A percentile compares a stretch with the other conserved stretches of the same genome.
phyloP scores from a whole-genome alignment of 129 eudicot species.

The Dittrichia graveolens region DNA sequence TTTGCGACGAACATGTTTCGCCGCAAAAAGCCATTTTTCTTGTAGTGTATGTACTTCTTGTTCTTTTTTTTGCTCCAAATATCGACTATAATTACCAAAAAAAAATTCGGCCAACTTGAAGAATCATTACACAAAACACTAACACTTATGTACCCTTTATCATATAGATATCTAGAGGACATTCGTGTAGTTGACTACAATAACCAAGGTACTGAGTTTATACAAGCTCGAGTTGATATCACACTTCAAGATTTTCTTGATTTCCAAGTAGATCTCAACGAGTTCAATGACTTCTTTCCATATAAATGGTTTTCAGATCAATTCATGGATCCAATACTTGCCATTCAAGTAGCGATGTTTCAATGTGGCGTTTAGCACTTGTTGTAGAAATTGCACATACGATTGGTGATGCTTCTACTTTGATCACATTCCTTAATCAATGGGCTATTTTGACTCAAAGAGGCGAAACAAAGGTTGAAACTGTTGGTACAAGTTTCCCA shows the following conservation, averaged over 20 bases:
- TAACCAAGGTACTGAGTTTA: slow-evolving; percentile 4
- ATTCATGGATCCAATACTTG: slow-evolving; percentile 13
- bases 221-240: neutral
- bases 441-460: neutral
- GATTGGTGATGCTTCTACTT: slow-evolving; percentile 13
- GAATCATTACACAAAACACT: too few species aligned
- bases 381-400: slow-evolving; percentile 16
- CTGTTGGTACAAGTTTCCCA: neutral
- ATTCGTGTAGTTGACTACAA: neutral
- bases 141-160: neutral
- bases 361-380: slow-evolving; percentile 18
- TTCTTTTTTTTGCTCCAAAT: too few species aligned
- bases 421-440: neutral
- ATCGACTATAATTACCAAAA: too few species aligned
- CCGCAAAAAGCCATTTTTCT: too few species aligned
- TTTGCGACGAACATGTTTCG: too few species aligned
- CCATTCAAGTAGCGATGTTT: neutral
- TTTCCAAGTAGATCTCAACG: too few species aligned
- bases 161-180: neutral
- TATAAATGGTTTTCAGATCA: slow-evolving; percentile 1
- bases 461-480: too few species aligned
- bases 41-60: too few species aligned
- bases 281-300: too few species aligned
- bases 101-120: too few species aligned
- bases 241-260: neutral